Evolutionary conservation across 768 basidiomycete species (phyloP).

Genomic region (Pholiota molesta): DNA sequence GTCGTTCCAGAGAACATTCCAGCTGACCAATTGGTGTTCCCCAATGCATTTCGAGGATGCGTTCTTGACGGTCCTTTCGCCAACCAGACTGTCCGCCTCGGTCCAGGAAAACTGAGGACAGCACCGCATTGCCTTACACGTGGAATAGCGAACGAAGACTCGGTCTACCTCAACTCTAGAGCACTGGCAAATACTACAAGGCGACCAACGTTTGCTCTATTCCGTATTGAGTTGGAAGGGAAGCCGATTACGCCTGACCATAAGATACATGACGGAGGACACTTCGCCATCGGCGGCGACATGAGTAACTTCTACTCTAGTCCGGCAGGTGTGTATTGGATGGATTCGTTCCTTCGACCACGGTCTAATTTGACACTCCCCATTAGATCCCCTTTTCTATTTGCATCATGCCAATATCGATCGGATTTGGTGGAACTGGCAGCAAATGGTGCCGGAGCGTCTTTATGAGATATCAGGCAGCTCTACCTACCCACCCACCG

Average conservation of each 20-base stretch:
- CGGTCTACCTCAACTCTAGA: constrained; percentile 20
- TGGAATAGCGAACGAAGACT: constrained; percentile 27
- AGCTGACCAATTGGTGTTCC: constrained; percentile 13
- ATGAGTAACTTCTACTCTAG: constrained; percentile 38
- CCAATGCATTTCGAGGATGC: constrained; percentile 23
- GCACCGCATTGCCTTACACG: constrained; percentile 38
- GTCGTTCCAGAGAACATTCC: constrained; percentile 12
- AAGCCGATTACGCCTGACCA: constrained; percentile 25
- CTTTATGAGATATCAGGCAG: constrained; percentile 38
- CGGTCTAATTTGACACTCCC: background rate
- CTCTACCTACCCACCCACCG: constrained; percentile 29
- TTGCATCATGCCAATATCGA: constrained; percentile 43
- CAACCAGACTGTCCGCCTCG: constrained; percentile 33
- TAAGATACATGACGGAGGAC: constrained; percentile 38
- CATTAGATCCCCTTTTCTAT: constrained; percentile 41
- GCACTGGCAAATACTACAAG: constrained; percentile 25
- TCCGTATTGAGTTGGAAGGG: constrained; percentile 40
- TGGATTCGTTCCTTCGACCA: background rate
- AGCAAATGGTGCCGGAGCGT: constrained; percentile 26
- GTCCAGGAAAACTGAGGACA: constrained; percentile 34
- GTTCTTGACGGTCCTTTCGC: constrained; percentile 38
- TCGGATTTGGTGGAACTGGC: constrained; percentile 46
- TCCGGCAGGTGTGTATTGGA: constrained; percentile 35
- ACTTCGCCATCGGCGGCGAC: constrained; percentile 36
- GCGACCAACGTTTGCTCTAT: constrained; percentile 32